A percentile compares a stretch with the other conserved stretches of the same genome.
Conservation (phyloP, 176 grass and related monocot genomes). For the Poa pratensis region DNA sequence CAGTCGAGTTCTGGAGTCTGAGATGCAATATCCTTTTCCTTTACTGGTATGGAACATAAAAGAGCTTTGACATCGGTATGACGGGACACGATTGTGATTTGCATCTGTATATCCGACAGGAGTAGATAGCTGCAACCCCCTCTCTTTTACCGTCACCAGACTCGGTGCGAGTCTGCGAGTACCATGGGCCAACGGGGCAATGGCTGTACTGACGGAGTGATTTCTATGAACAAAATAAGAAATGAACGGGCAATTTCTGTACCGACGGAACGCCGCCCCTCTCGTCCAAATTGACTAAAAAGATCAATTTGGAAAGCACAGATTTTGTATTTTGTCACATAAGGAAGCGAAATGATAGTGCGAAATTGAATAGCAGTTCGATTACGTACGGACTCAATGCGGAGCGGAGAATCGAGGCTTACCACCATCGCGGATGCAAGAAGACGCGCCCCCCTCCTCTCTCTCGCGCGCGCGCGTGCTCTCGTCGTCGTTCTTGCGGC, state of each 20-base stretch:
- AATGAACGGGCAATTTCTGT: no score
- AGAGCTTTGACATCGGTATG: not conserved
- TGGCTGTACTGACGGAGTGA: no score
- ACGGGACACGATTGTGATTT: not conserved
- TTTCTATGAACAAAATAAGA: no score
- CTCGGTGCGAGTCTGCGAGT: not conserved
- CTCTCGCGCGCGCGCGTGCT: not conserved
- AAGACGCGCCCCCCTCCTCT: not conserved
- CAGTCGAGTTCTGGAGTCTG: not conserved
- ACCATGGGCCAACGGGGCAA: not conserved
- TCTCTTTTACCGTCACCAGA: not conserved
- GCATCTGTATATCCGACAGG: not conserved
- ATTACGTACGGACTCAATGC: not conserved
- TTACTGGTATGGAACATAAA: not conserved
- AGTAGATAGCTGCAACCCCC: not conserved
- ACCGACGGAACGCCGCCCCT: not conserved
- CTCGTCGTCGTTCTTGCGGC: not conserved
- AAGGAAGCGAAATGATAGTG: not conserved
- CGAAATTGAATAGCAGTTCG: not conserved
- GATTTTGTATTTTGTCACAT: not conserved
- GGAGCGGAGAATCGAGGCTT: not conserved
- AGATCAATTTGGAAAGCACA: not conserved
- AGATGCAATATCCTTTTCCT: not conserved
- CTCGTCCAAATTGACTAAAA: not conserved
- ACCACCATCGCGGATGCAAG: conserved; percentile 33